Evolutionary conservation across 805 yeast genomes (phyloP).

Genomic region (Pichia insulana): DNA sequence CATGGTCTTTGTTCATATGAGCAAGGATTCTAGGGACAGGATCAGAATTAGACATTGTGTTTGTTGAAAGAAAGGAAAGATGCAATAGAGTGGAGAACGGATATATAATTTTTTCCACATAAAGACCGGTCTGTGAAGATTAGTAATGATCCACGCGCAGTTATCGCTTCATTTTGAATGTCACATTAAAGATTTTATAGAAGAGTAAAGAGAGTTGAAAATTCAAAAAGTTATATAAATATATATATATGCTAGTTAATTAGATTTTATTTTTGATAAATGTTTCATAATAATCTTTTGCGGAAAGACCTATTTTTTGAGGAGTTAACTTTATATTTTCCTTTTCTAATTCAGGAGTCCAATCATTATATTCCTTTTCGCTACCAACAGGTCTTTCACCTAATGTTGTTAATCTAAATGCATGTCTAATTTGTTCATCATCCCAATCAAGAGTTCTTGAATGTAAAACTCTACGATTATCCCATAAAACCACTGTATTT

Average conservation of each 20-base stretch:
- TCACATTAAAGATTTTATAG: too few species aligned
- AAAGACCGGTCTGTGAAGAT: too few species aligned
- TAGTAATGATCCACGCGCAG: too few species aligned
- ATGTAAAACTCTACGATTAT: conserved; percentile 63
- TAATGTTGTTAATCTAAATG: conserved; percentile 63
- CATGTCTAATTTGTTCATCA: conserved; percentile 56
- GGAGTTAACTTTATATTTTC: conserved; percentile 12
- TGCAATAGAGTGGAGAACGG: too few species aligned
- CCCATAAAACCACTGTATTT: conserved; percentile 67
- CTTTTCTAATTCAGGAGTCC: conserved; percentile 24
- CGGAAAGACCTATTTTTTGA: conserved; percentile 12
- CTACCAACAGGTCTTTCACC: conserved; percentile 54
- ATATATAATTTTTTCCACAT: too few species aligned
- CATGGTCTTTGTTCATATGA: conserved; percentile 79
- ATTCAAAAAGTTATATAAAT: too few species aligned
- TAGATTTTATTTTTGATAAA: neutral
- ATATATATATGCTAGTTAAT: neutral
- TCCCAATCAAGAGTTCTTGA: conserved; percentile 67
- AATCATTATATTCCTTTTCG: conserved; percentile 23
- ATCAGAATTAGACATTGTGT: neutral
- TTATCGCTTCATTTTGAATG: too few species aligned
- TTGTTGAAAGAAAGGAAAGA: too few species aligned
- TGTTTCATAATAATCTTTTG: conserved; percentile 15
- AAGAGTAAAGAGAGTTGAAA: too few species aligned
- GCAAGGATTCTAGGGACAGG: conserved; percentile 39